Base-by-base conservation (phyloP, 176 grass and related monocot genomes). In the Areca catechu region DNA sequence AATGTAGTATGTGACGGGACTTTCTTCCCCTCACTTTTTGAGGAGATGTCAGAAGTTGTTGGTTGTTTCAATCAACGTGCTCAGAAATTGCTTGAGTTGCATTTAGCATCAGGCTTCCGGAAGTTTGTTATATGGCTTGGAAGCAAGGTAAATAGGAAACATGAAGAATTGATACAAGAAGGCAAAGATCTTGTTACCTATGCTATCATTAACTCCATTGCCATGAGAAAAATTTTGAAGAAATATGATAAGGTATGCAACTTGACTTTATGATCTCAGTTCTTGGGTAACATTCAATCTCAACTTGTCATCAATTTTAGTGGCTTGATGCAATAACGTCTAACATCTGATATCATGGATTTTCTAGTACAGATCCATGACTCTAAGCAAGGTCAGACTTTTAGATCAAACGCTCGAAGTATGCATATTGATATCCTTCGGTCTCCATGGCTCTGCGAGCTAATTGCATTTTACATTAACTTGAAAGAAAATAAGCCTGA, bases 381-480 rank as follows among this genome's bases (percentile, higher is more conserved):
- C 79, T 97, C 92, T 7, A 97, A 87, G 43, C 83, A 91, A 77
- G 92, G 92, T 2, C 86, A 82, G 58, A 80, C 82, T 22, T 97
- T 97, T 71, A 97, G 82, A 74, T 78, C 83, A 4, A 79, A 88
- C 48, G 86, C 92, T 3, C 86, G 82, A 51, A 97, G 78, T 18
- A 58, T 91, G 67, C 92, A 82, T 66, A 91, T 97, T 60, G 92
- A 97, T 55, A 91, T 97, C 56, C 86, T 97, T 51, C 86, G 88
- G 17, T 97, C 92, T 30, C 92, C 92, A 63, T 91, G 92, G 80
- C 69, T 97, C 3, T 82, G 65, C 4, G 86, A 97, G 58, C 62
- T 97, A 7, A 90, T 96, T 80, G 92, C 86, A 47, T 90, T 90
- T 54, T 90, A 90, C 68, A 84, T 96, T 73, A 96, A 96, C 60